A percentile compares a stretch with the other conserved stretches of the same genome.
These are phyloP conservation scores for Medicago arabica DNA, from an alignment of 306 rosid genomes.

Conservation along the genomic window DNA sequence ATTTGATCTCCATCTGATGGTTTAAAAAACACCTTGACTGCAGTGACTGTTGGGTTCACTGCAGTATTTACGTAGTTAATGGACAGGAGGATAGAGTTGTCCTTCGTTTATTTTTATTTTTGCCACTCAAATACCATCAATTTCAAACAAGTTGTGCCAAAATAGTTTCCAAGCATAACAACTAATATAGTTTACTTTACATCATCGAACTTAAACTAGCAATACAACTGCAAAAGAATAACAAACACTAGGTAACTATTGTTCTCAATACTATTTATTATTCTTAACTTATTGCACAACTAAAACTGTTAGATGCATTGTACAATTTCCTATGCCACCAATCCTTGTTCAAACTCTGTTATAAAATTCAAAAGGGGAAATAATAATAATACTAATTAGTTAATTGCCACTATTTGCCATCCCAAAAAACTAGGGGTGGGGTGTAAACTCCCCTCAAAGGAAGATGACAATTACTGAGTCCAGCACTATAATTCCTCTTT, in stretches of 20 bases:
- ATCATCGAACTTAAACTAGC: constrained; percentile 34
- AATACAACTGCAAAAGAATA: constrained; percentile 37
- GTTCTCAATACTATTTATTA: constrained; percentile 17
- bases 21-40: too few species aligned
- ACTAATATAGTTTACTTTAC: constrained; percentile 12
- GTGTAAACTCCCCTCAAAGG: constrained; percentile 6
- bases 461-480: constrained; percentile 49
- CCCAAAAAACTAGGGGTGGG: background rate
- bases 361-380: constrained; percentile 30
- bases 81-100: too few species aligned
- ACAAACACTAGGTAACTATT: constrained; percentile 29
- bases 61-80: too few species aligned
- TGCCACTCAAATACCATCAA: background rate
- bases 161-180: constrained; percentile 18
- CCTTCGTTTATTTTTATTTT: background rate
- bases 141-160: background rate
- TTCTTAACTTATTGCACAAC: constrained; percentile 37
- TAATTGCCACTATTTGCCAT: constrained; percentile 7
- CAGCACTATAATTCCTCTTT: constrained; percentile 54
- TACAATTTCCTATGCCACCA: constrained; percentile 45
- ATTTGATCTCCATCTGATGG: too few species aligned
- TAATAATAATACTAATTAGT: background rate
- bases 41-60: too few species aligned
- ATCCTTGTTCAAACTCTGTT: constrained; percentile 48
- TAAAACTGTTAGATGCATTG: constrained; percentile 40